Evolutionary conservation across 306 rosid species (phyloP).

Genomic region (Rosa multiflora): DNA sequence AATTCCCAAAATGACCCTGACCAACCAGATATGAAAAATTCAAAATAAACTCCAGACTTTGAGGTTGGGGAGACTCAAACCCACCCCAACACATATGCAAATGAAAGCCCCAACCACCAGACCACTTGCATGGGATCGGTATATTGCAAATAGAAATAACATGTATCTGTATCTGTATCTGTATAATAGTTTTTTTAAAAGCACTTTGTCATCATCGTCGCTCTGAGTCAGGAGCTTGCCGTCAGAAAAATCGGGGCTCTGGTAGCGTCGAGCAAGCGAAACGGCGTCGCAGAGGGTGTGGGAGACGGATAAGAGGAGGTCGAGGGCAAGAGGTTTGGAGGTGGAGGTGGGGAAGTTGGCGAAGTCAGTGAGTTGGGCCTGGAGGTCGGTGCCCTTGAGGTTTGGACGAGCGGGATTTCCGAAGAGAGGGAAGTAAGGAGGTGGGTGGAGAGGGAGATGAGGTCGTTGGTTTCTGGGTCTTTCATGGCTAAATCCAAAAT

Average conservation of each 20-base stretch:
- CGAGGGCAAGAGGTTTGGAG: constrained; percentile 62
- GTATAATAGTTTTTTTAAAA: too few species aligned
- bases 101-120: too few species aligned
- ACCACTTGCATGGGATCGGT: too few species aligned
- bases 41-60: too few species aligned
- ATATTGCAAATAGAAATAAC: too few species aligned
- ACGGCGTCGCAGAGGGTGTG: constrained; percentile 50
- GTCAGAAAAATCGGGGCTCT: constrained; percentile 30
- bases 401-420: constrained; percentile 47
- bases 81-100: too few species aligned
- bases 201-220: constrained; percentile 45
- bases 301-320: constrained; percentile 55
- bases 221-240: constrained; percentile 92
- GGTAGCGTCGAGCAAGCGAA: constrained; percentile 50
- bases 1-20: too few species aligned
- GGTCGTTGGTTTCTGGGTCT: constrained; percentile 40
- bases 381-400: constrained; percentile 60
- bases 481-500: constrained; percentile 43
- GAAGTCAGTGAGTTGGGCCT: constrained; percentile 64
- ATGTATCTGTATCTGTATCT: too few species aligned
- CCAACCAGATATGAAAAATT: too few species aligned
- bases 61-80: too few species aligned
- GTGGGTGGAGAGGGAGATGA: constrained; percentile 26
- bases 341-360: constrained; percentile 44
- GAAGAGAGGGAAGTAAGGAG: constrained; percentile 42